Base-by-base conservation (phyloP, 345 rosid species). In the Aegle marmelos region DNA sequence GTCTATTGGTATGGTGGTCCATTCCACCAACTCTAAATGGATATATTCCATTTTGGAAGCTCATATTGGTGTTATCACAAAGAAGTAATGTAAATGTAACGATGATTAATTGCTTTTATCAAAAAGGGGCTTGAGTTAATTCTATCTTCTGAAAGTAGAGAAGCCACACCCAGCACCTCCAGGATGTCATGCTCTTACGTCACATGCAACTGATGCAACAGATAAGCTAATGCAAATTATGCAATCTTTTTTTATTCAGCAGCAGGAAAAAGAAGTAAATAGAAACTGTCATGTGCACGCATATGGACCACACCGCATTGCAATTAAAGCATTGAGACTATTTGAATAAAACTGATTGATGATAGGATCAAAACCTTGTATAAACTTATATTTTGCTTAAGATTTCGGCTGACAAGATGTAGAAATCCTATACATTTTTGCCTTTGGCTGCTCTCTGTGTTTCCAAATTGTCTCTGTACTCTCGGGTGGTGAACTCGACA, bases 1-100 rank as follows among this genome's bases (percentile, higher is more conserved):
- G 68, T 74, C 11, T 8, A 31, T 39, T 60, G 67, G 77, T 36
- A 39, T 16, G 6, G 56, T 73, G 76, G 56, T 73, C 57, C 53
- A 34, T 19, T 56, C 22, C 75, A 31, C 62, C 16, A 54, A 5
- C 45, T 33, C 22, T 56, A 22, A 1, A 24, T 28, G 48, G 33
- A 36, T 58, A 34, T 34, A 9, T 16, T 59, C 19, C 53, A 25
- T 27, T 58, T 73, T 17, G 27, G 53, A n/a, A 60, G 10, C 65
- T 56, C 22, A 22, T 3, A 45, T 13, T n/a, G 10, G 14, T 59
- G 37, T 70, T 6, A 9, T 28, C 8, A 8, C 56, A 36, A 58
- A 9, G 48, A 6, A 24, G 27, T 24, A 19, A 25, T 14, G 1
- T 1, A 25, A 25, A 31, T 53, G 57, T 19, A 53, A 53, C 57